A percentile compares a stretch with the other conserved stretches of the same genome.
Conservation (phyloP, 2,329 filamentous ascomycete species). For the Thielaviopsis cerberus region DNA sequence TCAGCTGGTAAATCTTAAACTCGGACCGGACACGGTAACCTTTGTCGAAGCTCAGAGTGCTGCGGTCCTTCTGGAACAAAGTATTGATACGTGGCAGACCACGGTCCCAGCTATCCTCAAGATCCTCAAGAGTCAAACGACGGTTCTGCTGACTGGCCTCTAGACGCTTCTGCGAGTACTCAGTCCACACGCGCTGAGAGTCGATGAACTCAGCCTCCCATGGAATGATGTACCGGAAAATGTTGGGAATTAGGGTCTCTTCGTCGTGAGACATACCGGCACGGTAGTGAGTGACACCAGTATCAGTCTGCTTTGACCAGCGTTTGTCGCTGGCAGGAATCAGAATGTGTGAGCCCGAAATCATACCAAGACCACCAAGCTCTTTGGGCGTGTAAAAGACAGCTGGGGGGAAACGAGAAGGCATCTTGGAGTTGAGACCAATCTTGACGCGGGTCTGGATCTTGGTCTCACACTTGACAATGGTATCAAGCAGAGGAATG, state of each 20-base stretch:
- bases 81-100: slow-evolving; percentile 96
- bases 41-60: slow-evolving; percentile 94
- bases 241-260: slow-evolving; percentile 93
- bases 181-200: slow-evolving; percentile 96
- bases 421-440: slow-evolving; percentile 97
- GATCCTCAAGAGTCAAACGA: slow-evolving; percentile 78
- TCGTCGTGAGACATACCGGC: slow-evolving; percentile 97
- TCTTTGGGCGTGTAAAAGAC: slow-evolving; percentile 99
- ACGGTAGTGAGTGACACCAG: slow-evolving; percentile 88
- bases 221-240: slow-evolving; percentile 97
- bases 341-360: slow-evolving; percentile 91
- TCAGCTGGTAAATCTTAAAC: slow-evolving; percentile 95
- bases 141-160: slow-evolving; percentile 97
- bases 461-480: slow-evolving; percentile 98
- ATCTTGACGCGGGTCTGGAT: slow-evolving; percentile 99
- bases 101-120: slow-evolving; percentile 97
- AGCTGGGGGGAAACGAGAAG: slow-evolving; percentile 89
- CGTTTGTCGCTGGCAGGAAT: slow-evolving; percentile 96
- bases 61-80: slow-evolving; percentile 94
- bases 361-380: slow-evolving; percentile 92
- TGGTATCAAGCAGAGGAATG: slow-evolving; percentile 81
- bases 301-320: slow-evolving; percentile 96
- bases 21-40: slow-evolving; percentile 88
- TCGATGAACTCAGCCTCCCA: slow-evolving; percentile 99
- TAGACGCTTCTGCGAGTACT: slow-evolving; percentile 93